Evolutionary conservation across 1,284 basidiomycete genomes (phyloP).

Genomic region (Phlebopus sp.): DNA sequence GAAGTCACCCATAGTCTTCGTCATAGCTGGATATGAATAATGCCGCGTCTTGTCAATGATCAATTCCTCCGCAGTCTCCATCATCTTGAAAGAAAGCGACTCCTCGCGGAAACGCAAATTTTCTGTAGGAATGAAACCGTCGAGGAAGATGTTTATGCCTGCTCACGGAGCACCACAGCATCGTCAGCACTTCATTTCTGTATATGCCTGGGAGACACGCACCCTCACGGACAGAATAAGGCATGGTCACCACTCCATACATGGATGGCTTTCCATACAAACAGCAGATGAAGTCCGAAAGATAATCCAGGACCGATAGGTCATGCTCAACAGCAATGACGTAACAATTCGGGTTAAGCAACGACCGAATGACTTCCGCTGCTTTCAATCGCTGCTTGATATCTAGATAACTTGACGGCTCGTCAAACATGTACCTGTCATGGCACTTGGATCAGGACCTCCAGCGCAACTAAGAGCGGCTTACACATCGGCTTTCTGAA

Average conservation of each 20-base stretch:
- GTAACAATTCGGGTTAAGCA: constrained; percentile 81
- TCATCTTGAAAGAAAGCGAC: constrained; percentile 92
- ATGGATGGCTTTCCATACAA: constrained; percentile 95
- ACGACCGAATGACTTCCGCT: constrained; percentile 91
- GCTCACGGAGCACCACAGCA: constrained; percentile 2
- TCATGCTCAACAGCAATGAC: constrained; percentile 98
- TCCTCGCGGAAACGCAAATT: constrained; percentile 96
- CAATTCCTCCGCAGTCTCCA: constrained; percentile 89
- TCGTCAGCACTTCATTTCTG: neutral
- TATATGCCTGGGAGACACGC: constrained; percentile 17
- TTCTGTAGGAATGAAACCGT: constrained; percentile 97
- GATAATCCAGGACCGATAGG: constrained; percentile 93
- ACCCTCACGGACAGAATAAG: constrained; percentile 96
- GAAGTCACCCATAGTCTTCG: constrained; percentile 91
- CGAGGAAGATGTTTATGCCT: constrained; percentile 97
- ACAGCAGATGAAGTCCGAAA: constrained; percentile 96
- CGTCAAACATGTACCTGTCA: constrained; percentile 91
- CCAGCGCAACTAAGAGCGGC: constrained; percentile 29
- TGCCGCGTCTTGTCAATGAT: constrained; percentile 80
- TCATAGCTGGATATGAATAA: constrained; percentile 91
- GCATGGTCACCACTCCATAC: constrained; percentile 98
- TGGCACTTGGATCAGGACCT: constrained; percentile 8
- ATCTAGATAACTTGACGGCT: constrained; percentile 96
- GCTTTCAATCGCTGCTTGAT: constrained; percentile 91
- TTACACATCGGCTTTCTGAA: constrained; percentile 88